phyloP scores from a whole-genome alignment of 208 protist genomes.

The Trypanosoma scelopori region DNA sequence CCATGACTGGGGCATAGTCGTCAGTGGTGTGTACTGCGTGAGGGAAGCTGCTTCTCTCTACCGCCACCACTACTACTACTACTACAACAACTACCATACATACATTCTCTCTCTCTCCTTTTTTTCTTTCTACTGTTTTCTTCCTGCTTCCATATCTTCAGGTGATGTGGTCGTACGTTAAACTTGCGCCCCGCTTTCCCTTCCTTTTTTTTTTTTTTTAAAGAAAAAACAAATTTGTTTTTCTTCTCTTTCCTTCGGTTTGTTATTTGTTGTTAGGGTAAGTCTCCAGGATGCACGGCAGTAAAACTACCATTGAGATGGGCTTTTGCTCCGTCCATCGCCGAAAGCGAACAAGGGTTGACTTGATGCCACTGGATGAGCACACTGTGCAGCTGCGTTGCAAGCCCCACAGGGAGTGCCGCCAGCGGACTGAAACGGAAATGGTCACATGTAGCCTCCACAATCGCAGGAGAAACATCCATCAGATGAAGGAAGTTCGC shows the following conservation, averaged over 20 bases:
- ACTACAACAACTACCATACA: too few relatives aligned
- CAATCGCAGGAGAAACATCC: slow-evolving; percentile 50
- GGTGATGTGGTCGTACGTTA: neutral
- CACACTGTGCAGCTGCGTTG: slow-evolving; percentile 65
- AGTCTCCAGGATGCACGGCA: slow-evolving; percentile 19
- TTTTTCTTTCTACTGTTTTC: slow-evolving; percentile 14
- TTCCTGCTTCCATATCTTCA: neutral
- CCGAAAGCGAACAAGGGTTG: slow-evolving; percentile 44
- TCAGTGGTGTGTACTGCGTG: neutral
- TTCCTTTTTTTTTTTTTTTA: slow-evolving; percentile 17
- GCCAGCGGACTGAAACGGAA: slow-evolving; percentile 32
- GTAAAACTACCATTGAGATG: slow-evolving; percentile 44
- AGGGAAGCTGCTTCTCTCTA: neutral
- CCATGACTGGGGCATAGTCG: neutral
- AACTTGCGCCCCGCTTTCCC: too few relatives aligned
- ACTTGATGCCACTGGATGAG: slow-evolving; percentile 65
- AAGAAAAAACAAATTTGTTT: too few relatives aligned
- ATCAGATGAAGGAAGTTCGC: slow-evolving; percentile 75
- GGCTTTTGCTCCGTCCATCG: slow-evolving; percentile 74
- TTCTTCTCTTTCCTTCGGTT: neutral
- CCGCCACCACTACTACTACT: neutral
- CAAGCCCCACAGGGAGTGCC: slow-evolving; percentile 64
- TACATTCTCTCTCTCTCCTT: slow-evolving; percentile 1
- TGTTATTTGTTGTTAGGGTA: neutral
- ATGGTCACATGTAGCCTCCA: slow-evolving; percentile 66